Conservation (phyloP, 176 grass and related monocot species). For the Carex littledalei region DNA sequence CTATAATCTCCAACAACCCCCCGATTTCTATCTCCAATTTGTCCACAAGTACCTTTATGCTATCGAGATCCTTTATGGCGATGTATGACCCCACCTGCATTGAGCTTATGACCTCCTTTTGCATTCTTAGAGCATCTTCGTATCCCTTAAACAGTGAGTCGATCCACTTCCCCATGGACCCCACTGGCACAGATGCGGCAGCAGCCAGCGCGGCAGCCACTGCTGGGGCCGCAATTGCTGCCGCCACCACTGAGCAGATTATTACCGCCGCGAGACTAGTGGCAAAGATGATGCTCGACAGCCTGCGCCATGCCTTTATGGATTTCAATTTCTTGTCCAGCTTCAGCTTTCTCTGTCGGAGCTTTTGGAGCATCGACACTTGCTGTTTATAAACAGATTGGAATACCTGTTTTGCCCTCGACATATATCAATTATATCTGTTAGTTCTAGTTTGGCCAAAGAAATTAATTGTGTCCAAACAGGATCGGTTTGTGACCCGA, state of each 20-base stretch:
- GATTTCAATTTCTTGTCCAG: conserved; percentile 71
- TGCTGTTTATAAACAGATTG: conserved; percentile 73
- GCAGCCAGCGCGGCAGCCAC: conserved; percentile 71
- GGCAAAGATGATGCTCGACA: conserved; percentile 72
- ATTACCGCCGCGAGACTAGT: conserved; percentile 56
- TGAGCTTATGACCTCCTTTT: conserved; percentile 28
- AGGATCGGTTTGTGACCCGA: neutral
- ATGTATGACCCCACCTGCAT: conserved; percentile 59
- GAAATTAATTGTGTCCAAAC: neutral
- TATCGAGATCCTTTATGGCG: conserved; percentile 73
- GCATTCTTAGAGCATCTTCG: conserved; percentile 25
- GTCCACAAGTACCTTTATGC: conserved; percentile 56
- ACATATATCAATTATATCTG: neutral
- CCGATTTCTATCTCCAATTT: conserved; percentile 55
- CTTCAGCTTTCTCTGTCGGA: conserved; percentile 60
- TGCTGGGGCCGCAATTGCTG: conserved; percentile 50
- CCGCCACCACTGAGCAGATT: conserved; percentile 58
- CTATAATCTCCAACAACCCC: conserved; percentile 40
- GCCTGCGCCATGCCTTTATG: conserved; percentile 75
- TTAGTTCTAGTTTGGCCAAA: neutral
- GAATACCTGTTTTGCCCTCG: conserved; percentile 27
- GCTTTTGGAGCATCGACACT: conserved; percentile 69
- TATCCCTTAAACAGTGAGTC: conserved; percentile 32
- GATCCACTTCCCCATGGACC: conserved; percentile 47
- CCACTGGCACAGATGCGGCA: conserved; percentile 43